These are phyloP conservation scores for Anastatica hierochuntica DNA, from an alignment of 345 rosid species.

Conservation along the genomic window DNA sequence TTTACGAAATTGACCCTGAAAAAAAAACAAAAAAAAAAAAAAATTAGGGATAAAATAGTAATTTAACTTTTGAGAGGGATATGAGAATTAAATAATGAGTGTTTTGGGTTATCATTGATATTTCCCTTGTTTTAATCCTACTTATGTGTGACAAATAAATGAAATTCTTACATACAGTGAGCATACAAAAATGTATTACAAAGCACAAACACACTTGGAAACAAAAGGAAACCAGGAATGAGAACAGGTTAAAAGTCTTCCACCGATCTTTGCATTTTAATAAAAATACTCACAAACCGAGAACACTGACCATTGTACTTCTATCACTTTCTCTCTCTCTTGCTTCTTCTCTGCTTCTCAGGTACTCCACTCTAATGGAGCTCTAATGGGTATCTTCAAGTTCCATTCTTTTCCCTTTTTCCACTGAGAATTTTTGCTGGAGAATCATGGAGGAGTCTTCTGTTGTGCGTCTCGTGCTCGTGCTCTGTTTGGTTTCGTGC, in stretches of 20 bases:
- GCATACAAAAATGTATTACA: conserved; percentile 9
- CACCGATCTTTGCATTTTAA: conserved; percentile 25
- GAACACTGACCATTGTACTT: conserved; percentile 20
- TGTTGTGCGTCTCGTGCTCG: too few species aligned
- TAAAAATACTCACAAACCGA: conserved; percentile 11
- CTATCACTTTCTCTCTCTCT: not conserved
- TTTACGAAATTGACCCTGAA: too few species aligned
- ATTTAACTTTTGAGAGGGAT: too few species aligned
- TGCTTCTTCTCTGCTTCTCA: conserved; percentile 9
- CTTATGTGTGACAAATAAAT: conserved; percentile 10
- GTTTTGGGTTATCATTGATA: too few species aligned
- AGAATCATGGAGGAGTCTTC: conserved; percentile 19
- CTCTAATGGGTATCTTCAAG: conserved; percentile 22
- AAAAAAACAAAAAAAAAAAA: too few species aligned
- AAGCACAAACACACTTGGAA: conserved; percentile 20
- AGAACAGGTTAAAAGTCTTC: conserved; percentile 21
- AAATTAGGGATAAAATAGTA: too few species aligned
- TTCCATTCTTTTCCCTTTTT: conserved; percentile 10
- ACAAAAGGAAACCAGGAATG: conserved; percentile 18
- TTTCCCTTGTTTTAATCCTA: too few species aligned
- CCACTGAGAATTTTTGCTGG: conserved; percentile 16
- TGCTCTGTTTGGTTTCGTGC: conserved; percentile 29
- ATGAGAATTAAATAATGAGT: too few species aligned
- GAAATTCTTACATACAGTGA: not conserved
- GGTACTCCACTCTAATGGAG: conserved; percentile 23